These are phyloP conservation scores for Pelargonium myrrhifolium DNA, from an alignment of 441 rosid species.

Conservation along the genomic window DNA sequence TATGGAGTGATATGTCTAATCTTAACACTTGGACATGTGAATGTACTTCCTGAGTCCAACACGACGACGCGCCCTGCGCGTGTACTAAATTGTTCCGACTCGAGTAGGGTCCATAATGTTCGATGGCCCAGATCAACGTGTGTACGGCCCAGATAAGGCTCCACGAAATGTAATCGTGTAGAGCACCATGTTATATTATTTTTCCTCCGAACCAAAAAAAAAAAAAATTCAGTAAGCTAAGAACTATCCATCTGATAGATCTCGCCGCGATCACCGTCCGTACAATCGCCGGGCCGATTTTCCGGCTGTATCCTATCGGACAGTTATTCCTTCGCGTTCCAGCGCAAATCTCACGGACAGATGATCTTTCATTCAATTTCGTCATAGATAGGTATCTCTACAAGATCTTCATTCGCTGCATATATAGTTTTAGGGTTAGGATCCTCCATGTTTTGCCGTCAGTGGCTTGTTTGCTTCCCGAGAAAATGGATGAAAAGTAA, in stretches of 20 bases:
- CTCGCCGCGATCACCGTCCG: constrained; percentile 25
- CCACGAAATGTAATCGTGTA: constrained; percentile 24
- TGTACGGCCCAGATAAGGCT: constrained; percentile 24
- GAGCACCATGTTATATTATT: constrained; percentile 22
- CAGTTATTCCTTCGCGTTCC: background rate
- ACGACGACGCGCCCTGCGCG: background rate
- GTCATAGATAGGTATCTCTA: background rate
- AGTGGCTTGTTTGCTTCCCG: constrained; percentile 4
- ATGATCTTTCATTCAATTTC: background rate
- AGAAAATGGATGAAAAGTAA: background rate
- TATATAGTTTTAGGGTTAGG: constrained; percentile 12
- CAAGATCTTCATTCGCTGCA: background rate
- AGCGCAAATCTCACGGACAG: background rate
- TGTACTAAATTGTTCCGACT: background rate
- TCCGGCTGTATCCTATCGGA: constrained; percentile 12
- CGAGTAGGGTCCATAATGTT: too few species aligned
- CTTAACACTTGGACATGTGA: too few species aligned
- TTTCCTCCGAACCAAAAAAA: background rate
- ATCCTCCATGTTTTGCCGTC: background rate
- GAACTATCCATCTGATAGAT: constrained; percentile 15
- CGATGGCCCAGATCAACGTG: constrained; percentile 20
- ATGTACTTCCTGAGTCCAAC: background rate
- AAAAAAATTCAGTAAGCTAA: constrained; percentile 9
- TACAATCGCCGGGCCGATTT: constrained; percentile 22
- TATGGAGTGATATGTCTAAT: too few species aligned